Evolutionary conservation across 1,284 basidiomycete genomes (phyloP).

Genomic region (Vanrija humicola): DNA sequence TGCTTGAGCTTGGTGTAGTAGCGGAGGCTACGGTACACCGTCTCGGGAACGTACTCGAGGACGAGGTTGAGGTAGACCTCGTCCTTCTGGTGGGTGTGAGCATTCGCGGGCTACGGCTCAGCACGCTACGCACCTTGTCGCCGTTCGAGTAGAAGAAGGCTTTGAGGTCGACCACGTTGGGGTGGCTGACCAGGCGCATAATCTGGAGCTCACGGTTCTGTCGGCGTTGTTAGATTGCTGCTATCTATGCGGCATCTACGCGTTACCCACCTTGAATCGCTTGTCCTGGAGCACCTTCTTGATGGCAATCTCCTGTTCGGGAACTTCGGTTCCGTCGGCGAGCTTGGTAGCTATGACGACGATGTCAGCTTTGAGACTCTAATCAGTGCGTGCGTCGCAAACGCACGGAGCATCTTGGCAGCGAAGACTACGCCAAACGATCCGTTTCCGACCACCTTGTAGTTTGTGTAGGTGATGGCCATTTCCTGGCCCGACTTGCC

Average conservation of each 20-base stretch:
- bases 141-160: slow-evolving; percentile 99
- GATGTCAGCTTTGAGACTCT: neutral
- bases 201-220: slow-evolving; percentile 99
- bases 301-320: slow-evolving; percentile 89
- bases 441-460: slow-evolving; percentile 98
- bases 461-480: slow-evolving; percentile 91
- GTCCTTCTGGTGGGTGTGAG: slow-evolving; percentile 68
- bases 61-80: slow-evolving; percentile 99
- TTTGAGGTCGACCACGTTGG: slow-evolving; percentile 95
- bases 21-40: slow-evolving; percentile 95
- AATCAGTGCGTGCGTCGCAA: neutral
- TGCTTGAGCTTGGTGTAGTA: slow-evolving; percentile 99
- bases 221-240: neutral
- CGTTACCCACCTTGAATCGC: slow-evolving; percentile 82
- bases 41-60: slow-evolving; percentile 98
- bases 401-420: slow-evolving; percentile 53
- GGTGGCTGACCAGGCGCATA: slow-evolving; percentile 96
- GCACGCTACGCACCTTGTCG: slow-evolving; percentile 71
- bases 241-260: neutral
- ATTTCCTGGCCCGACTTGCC: slow-evolving; percentile 86
- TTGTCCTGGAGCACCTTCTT: slow-evolving; percentile 99
- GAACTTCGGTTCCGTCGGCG: slow-evolving; percentile 54
- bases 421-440: slow-evolving; percentile 98
- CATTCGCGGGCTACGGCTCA: neutral
- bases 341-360: slow-evolving; percentile 29